Base-by-base conservation (phyloP, 768 basidiomycete genomes). In the Amyloporia xantha region DNA sequence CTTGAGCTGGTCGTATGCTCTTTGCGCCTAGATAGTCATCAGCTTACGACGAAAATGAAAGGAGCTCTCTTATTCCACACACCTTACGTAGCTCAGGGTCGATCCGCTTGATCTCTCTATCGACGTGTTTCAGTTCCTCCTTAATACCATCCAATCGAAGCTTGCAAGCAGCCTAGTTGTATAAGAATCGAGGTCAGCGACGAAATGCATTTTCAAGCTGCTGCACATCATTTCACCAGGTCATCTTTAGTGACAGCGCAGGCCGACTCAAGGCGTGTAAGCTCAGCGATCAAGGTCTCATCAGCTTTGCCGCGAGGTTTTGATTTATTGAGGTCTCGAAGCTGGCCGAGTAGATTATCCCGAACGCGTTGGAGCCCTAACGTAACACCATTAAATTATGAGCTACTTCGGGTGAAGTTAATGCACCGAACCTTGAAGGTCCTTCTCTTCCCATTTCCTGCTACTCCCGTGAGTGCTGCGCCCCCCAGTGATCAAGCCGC, bases 401-500 rank as follows among this genome's bases (percentile, higher is more conserved):
- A n/a, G n/a, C n/a, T 39, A 37, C 49, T 33, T 39, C 27, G 20
- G 45, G 41, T 19, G 17, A 42, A n/a, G 13, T 6, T 1, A 10
- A 28, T 25, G 12, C 20, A 40, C 20, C 67, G 37, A 54, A 90
- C 92, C 87, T 66, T 91, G 83, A 3, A 97, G 78, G 57, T 96
- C 93, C 58, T 86, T 87, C 63, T 98, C 95, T 51, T 95, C 91
- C 86, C 92, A 97, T 62, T 91, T 92, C 69, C 89, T 88, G 35
- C 75, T 77, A n/a, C 66, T 81, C 40, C 72, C 76, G 53, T 85
- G 84, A 0, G 84, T 77, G 57, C 91, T 90, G 41, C 81, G 75
- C 23, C 96, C 96, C 69, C 96, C 96, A 27, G 96, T 99, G 62
- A 99, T 98, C 41, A 95, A 70, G 52, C 96, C 96, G 56, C 91